Conservation (phyloP, 2,329 filamentous ascomycete genomes). For the Lachnellula occidentalis region DNA sequence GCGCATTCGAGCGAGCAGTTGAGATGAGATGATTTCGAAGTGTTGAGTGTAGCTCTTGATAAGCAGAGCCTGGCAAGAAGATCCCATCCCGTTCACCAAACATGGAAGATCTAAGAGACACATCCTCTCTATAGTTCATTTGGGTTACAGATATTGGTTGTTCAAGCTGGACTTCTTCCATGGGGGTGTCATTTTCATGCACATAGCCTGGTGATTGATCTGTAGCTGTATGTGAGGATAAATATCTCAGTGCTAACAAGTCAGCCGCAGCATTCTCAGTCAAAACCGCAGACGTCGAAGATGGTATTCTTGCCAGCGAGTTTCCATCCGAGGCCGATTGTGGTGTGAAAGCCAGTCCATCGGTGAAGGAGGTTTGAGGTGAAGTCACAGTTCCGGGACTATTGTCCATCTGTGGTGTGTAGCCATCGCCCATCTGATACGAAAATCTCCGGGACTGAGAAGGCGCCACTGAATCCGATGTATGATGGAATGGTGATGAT, state of each 20-base stretch:
- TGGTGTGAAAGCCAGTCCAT: background rate
- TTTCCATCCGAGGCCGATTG: conserved; percentile 5
- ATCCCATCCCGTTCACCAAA: conserved; percentile 32
- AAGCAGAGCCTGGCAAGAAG: conserved; percentile 42
- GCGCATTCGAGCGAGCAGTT: conserved; percentile 37
- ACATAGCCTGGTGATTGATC: no score
- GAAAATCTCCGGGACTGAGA: background rate
- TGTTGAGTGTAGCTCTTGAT: conserved; percentile 42
- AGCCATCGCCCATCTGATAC: background rate
- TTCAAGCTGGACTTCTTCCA: background rate
- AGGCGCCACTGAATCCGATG: conserved; percentile 7
- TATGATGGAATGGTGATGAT: background rate
- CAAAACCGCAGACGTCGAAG: conserved; percentile 1
- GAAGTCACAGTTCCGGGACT: background rate
- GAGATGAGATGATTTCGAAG: conserved; percentile 41
- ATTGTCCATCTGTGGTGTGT: background rate
- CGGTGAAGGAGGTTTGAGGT: background rate
- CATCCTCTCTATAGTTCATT: no score
- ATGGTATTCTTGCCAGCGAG: background rate
- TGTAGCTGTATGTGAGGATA: background rate
- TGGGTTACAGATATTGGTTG: no score
- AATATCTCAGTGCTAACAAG: conserved; percentile 11
- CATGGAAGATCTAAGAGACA: background rate
- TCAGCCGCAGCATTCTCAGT: conserved; percentile 15
- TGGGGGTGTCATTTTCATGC: background rate